Evolutionary conservation across 257 asterid species (phyloP), one percentile per base, ranked within the genome.

Genomic region (Striga asiatica): DNA sequence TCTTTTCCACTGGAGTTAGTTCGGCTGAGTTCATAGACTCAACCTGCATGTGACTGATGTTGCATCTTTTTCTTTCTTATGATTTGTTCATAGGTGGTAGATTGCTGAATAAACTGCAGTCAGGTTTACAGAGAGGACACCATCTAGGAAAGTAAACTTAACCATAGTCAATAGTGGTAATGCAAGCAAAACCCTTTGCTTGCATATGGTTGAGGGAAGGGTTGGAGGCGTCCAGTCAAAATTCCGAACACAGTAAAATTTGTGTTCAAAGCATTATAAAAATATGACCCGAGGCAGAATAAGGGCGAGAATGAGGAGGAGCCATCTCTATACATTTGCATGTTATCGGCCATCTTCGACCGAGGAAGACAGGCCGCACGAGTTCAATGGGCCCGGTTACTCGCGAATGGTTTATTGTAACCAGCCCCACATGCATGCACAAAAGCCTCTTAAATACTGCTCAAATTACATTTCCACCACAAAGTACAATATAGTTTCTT

Each of bases 381-480:
- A 68, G 29, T 67, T 87, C 65, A 79, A 70, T 9, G 95, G 96
- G 13, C 84, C 92, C 47, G 94, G 96, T 54, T 91, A 34, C 75
- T 92, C 97, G 0, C 70, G 98, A 61, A 46, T 76, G 38, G 89
- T 92, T 53, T 48, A 78, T 53, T 92, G 98, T 74, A 92, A 88
- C 75, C 87, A 88, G 67, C 94, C 98, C 38, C 69, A 70, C 35
- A 69, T 84, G 66, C 98, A 92, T 46, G 75, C 71, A 48, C 77
- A 72, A 54, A 82, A 82, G 63, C 97, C 98, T 35, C 80, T 76
- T 11, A 80, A 71, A 20, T 92, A 92, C 68, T 77, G 85, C 67
- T 35, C 94, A 12, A 92, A 92, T 52, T 81, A 84, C 63, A 88
- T 82, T 61, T 84, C 98, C 46, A 92, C 98, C 25, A 92, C 98